Base-by-base conservation (phyloP, 441 rosid genomes). In the Corymbia citriodora region DNA sequence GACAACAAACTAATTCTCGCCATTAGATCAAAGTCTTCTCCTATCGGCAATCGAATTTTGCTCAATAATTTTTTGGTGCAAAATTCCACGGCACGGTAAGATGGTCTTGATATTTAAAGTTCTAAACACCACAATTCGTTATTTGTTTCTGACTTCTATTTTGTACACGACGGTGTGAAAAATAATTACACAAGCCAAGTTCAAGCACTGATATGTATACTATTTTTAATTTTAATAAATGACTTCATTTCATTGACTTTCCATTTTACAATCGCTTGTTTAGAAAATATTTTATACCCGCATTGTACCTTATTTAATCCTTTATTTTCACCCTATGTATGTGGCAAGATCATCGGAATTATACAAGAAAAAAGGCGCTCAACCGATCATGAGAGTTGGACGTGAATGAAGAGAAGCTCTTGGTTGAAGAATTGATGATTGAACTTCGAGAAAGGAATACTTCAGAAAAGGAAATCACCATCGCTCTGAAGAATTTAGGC, bases 341-440 rank as follows among this genome's bases (percentile, higher is more conserved):
- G 63, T 57, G 29, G 63, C 63, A 57, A 57, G 11, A 57, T 0
- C 6, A 57, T 29, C 12, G 63, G 13, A 57, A 57, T 1, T 1
- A 57, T 57, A 9, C 13, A 21, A 57, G 63, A 57, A 57, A 23
- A 23, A 11, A 21, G 97, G 87, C 91, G 82, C 31, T 92, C 92
- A 52, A 59, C 11, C 29, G 83, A 59, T 87, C 91, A 61, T 87
- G 91, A 85, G 88, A 88, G 40, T 88, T 90, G 65, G n/a, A 59
- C 14, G 11, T 59, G 11, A 59, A 59, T 59, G n/a, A 59, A 59
- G 65, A 59, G 65, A 59, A 59, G 65, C n/a, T 59, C 65, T 59
- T 59, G n/a, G 29, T 59, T 74, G 48, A 87, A 83, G 87, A 83
- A 87, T 57, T 48, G 45, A 36, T 59, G 29, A 25, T 59, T 13